Conservation (phyloP, 83 land plant genomes). For the Diphasiastrum complanatum region DNA sequence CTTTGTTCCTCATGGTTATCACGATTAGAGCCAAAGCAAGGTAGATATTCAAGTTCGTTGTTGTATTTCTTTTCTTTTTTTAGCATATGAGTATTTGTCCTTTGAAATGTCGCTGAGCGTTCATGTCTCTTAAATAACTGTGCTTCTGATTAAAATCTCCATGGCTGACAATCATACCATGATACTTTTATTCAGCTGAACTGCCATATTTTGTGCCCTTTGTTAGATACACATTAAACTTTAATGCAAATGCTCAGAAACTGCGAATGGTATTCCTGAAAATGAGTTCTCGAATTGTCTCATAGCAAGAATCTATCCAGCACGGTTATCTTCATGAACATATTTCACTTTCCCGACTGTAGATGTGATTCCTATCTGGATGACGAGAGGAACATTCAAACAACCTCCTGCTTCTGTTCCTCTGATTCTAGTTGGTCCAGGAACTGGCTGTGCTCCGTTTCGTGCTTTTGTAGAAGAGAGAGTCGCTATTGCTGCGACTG, state of each 20-base stretch:
- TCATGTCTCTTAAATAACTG: background rate
- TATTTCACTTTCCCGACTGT: background rate
- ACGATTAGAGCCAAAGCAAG: background rate
- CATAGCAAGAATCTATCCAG: too few relatives aligned
- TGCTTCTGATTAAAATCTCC: too few relatives aligned
- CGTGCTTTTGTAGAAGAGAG: constrained; percentile 5
- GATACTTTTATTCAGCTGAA: too few relatives aligned
- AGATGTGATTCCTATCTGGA: constrained; percentile 2
- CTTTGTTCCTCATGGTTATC: constrained; percentile 1
- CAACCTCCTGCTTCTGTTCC: constrained; percentile 4
- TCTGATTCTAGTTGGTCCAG: constrained; percentile 2
- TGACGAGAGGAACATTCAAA: constrained; percentile 1
- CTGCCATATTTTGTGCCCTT: too few relatives aligned
- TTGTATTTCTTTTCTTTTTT: background rate
- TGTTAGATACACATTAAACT: too few relatives aligned
- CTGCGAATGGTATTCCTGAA: too few relatives aligned
- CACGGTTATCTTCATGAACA: background rate
- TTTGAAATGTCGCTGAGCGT: background rate
- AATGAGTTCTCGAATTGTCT: too few relatives aligned
- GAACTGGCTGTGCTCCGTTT: constrained; percentile 8
- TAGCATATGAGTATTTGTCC: background rate
- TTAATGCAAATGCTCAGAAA: too few relatives aligned
- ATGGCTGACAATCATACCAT: too few relatives aligned
- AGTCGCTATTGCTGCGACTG: background rate
- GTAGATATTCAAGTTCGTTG: background rate